phyloP scores from a whole-genome alignment of 2,329 filamentous ascomycete species.

The Aspergillus sp. region DNA sequence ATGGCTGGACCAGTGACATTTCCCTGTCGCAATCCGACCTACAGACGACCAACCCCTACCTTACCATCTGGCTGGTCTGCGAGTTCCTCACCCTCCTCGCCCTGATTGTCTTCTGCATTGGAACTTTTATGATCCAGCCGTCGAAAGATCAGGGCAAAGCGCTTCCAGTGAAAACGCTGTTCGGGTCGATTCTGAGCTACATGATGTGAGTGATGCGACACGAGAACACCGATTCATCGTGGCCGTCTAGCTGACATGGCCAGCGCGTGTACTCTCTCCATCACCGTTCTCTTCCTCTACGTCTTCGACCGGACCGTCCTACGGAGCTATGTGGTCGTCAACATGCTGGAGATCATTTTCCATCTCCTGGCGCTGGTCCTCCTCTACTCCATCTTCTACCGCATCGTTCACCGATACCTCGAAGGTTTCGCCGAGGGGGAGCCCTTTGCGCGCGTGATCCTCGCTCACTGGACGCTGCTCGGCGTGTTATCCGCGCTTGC shows the following conservation, averaged over 20 bases:
- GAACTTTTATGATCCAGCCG: slow-evolving; percentile 17
- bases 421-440: slow-evolving; percentile 14
- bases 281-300: slow-evolving; percentile 15
- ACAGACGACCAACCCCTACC: not conserved
- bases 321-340: slow-evolving; percentile 19
- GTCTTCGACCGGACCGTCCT: slow-evolving; percentile 16
- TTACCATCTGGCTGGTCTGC: slow-evolving; percentile 14
- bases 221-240: not conserved
- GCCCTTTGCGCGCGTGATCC: not conserved
- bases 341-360: slow-evolving; percentile 22
- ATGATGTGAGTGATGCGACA: slow-evolving; percentile 6
- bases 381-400: slow-evolving; percentile 21
- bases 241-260: not conserved
- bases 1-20: not conserved
- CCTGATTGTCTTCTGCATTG: slow-evolving; percentile 18
- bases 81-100: slow-evolving; percentile 17
- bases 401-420: slow-evolving; percentile 18
- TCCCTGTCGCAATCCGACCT: not conserved
- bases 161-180: slow-evolving; percentile 12
- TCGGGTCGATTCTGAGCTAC: slow-evolving; percentile 14
- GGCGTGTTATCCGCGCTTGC: slow-evolving; percentile 10
- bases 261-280: slow-evolving; percentile 10
- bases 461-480: not conserved
- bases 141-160: not conserved
- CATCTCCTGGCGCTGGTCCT: slow-evolving; percentile 10